Evolutionary conservation across 1,284 basidiomycete genomes (phyloP).

Genomic region (Apiotrichum domesticum): DNA sequence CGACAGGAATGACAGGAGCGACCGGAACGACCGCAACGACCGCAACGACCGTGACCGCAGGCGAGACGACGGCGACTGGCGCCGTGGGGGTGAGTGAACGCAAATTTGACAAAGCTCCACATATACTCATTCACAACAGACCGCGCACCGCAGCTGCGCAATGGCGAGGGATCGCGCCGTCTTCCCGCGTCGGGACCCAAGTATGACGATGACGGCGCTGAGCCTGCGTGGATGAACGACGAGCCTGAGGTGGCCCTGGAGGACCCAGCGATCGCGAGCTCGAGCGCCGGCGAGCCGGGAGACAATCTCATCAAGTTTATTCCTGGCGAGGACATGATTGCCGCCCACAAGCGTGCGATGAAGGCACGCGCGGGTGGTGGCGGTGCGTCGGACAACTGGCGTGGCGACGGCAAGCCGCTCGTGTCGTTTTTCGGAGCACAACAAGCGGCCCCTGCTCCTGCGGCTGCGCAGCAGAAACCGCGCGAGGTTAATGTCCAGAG

Average conservation of each 20-base stretch:
- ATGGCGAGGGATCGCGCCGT: conserved; percentile 11
- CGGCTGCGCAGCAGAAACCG: conserved; percentile 15
- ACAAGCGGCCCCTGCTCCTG: not conserved
- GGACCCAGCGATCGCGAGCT: conserved; percentile 27
- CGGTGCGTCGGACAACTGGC: conserved; percentile 11
- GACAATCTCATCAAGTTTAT: conserved; percentile 32
- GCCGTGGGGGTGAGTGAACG: conserved; percentile 13
- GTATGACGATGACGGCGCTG: conserved; percentile 29
- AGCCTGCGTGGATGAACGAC: conserved; percentile 45
- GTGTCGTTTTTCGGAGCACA: conserved; percentile 30
- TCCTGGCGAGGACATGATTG: conserved; percentile 43
- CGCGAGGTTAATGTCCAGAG: conserved; percentile 37
- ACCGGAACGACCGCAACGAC: not conserved
- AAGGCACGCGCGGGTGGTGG: conserved; percentile 21
- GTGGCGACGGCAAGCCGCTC: conserved; percentile 22
- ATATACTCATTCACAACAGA: not conserved
- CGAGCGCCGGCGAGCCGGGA: not conserved
- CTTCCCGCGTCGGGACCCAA: conserved; percentile 1
- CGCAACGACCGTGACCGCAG: not conserved
- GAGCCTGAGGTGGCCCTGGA: conserved; percentile 9
- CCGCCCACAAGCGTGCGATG: conserved; percentile 37
- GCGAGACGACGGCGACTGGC: conserved; percentile 16
- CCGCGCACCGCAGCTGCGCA: conserved; percentile 4
- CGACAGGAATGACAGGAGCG: not conserved
- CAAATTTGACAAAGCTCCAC: no score